Evolutionary conservation across 2,329 filamentous ascomycete genomes (phyloP).

Genomic region (Pseudomassariella vexata): DNA sequence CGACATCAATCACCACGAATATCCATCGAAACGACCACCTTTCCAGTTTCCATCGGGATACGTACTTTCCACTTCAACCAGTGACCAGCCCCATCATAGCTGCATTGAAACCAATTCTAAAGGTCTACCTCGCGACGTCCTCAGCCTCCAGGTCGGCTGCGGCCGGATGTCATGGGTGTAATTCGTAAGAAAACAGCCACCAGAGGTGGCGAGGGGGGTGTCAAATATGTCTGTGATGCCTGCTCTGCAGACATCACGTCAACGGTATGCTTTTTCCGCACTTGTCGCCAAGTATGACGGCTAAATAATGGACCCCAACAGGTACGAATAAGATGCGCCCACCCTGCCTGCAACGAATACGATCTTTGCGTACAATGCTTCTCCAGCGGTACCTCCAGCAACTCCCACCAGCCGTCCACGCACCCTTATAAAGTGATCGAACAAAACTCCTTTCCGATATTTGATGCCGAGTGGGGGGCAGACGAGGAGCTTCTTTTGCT

Average conservation of each 20-base stretch:
- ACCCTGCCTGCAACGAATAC: conserved; percentile 80
- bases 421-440: conserved; percentile 94
- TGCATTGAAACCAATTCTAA: too few relatives aligned
- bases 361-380: conserved; percentile 97
- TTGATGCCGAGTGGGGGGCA: conserved; percentile 89
- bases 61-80: too few relatives aligned
- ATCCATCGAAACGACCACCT: conserved; percentile 4
- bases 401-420: conserved; percentile 78
- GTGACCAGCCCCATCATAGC: too few relatives aligned
- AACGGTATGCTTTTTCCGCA: conserved; percentile 74
- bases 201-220: conserved; percentile 77
- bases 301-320: conserved; percentile 27
- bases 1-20: conserved; percentile 2
- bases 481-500: conserved; percentile 92
- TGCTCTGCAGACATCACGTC: conserved; percentile 96
- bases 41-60: not conserved
- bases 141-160: conserved; percentile 16
- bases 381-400: conserved; percentile 70
- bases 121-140: too few relatives aligned
- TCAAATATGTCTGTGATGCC: conserved; percentile 96
- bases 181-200: conserved; percentile 93
- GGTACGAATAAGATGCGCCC: conserved; percentile 92
- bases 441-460: conserved; percentile 97
- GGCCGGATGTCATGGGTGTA: conserved; percentile 94
- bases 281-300: too few relatives aligned